Conservation (phyloP, 352 stramenopile species). For the Blastocystis sp. region DNA sequence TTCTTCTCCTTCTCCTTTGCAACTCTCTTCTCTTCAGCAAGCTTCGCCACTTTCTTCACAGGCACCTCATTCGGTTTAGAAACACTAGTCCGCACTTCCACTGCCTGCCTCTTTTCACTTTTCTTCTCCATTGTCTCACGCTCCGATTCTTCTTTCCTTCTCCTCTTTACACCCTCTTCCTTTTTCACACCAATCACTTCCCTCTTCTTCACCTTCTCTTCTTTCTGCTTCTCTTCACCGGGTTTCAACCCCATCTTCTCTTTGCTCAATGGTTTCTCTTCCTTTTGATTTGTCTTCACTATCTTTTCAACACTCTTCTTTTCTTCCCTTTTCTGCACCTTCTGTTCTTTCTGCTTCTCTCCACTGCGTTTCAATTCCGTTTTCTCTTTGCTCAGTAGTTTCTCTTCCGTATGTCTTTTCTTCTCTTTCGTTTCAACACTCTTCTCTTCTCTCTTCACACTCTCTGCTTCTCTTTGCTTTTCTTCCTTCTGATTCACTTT, state of each 20-base stretch:
- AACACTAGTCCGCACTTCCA: too few species aligned
- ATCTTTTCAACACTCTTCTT: not conserved
- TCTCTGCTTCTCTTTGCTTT: not conserved
- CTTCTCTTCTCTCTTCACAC: not conserved
- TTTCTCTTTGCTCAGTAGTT: not conserved
- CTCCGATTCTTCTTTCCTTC: too few species aligned
- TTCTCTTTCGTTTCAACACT: slow-evolving; percentile 10
- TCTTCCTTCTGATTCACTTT: not conserved
- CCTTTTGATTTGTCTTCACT: not conserved
- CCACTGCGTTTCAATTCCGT: not conserved
- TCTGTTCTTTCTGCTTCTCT: slow-evolving; percentile 1
- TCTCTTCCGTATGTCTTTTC: not conserved
- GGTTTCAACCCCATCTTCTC: not conserved
- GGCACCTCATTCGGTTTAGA: too few species aligned
- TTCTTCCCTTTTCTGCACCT: not conserved
- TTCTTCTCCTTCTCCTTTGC: not conserved
- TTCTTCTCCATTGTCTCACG: too few species aligned
- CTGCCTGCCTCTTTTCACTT: too few species aligned
- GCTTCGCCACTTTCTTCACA: too few species aligned
- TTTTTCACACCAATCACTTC: not conserved
- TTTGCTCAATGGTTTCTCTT: not conserved
- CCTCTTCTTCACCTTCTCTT: not conserved
- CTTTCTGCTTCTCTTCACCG: not conserved
- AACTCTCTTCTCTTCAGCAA: not conserved
- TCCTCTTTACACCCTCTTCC: too few species aligned